phyloP scores from a whole-genome alignment of 2,329 filamentous ascomycete species.

The Leptosphaerulina australis region DNA sequence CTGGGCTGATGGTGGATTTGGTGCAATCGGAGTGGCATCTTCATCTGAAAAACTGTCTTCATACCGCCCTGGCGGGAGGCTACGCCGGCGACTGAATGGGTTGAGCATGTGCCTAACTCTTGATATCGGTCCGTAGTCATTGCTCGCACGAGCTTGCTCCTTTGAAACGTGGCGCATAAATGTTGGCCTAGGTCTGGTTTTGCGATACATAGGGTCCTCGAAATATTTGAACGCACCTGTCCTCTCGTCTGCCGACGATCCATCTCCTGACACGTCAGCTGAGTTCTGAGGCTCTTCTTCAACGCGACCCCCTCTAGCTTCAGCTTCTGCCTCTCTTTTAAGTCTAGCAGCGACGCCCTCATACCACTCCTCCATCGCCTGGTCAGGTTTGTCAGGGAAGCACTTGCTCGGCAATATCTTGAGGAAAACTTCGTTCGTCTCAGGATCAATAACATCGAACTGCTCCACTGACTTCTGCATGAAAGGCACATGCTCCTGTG shows the following conservation, averaged over 20 bases:
- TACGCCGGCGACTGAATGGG: constrained; percentile 39
- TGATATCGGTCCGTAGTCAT: constrained; percentile 40
- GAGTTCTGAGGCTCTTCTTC: constrained; percentile 41
- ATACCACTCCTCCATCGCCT: constrained; percentile 86
- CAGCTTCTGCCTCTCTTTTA: constrained; percentile 63
- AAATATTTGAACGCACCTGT: constrained; percentile 56
- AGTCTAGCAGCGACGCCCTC: constrained; percentile 74
- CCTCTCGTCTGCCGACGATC: constrained; percentile 50
- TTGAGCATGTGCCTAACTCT: constrained; percentile 46
- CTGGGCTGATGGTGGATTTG: constrained; percentile 26
- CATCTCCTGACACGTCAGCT: constrained; percentile 45
- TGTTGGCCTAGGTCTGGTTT: constrained; percentile 51
- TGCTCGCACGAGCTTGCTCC: constrained; percentile 32
- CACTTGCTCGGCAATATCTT: constrained; percentile 68
- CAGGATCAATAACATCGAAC: constrained; percentile 77
- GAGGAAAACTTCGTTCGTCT: constrained; percentile 63
- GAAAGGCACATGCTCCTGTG: constrained; percentile 84
- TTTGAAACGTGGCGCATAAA: constrained; percentile 51
- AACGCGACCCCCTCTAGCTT: constrained; percentile 30
- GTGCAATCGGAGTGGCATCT: constrained; percentile 38
- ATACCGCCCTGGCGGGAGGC: constrained; percentile 33
- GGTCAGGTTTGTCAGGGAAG: constrained; percentile 75
- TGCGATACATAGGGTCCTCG: constrained; percentile 56
- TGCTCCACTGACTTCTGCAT: constrained; percentile 78
- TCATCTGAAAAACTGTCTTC: constrained; percentile 40